Percentiles rank a stretch among this genome's conserved stretches.
These are phyloP conservation scores for Ogataea methanolica DNA, from an alignment of 805 yeast species.

Conservation along the genomic window DNA sequence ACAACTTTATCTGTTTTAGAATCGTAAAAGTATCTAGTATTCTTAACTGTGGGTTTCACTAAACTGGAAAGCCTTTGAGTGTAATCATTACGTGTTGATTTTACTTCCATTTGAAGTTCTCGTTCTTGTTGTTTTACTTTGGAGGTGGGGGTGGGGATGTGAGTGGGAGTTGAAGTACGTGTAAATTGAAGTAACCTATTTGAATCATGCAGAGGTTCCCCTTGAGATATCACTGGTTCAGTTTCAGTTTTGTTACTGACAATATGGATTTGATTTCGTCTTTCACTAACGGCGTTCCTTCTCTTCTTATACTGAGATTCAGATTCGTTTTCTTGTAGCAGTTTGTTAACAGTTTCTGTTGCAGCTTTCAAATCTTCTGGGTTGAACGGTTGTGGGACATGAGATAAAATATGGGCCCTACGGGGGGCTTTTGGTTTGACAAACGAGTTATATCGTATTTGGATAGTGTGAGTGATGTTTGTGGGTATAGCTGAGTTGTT, in stretches of 20 bases:
- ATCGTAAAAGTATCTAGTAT: slow-evolving; percentile 7
- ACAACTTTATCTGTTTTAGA: slow-evolving; percentile 3
- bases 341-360: neutral
- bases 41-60: neutral
- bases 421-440: too few species aligned
- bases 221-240: neutral
- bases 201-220: too few species aligned
- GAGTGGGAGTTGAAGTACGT: neutral
- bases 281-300: neutral
- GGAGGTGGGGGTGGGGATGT: neutral
- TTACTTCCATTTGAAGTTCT: neutral
- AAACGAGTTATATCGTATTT: neutral
- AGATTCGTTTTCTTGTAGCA: neutral
- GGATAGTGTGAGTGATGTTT: neutral
- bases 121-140: neutral
- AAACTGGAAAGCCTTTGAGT: neutral
- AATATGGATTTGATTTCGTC: neutral
- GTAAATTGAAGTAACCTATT: neutral
- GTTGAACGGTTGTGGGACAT: neutral
- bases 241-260: neutral
- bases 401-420: neutral
- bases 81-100: neutral
- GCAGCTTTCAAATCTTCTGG: neutral
- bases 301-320: neutral
- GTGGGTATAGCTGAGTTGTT: neutral